These are phyloP conservation scores for Drechslerella coelobrocha DNA, from an alignment of 2,329 filamentous ascomycete genomes.

Conservation along the genomic window DNA sequence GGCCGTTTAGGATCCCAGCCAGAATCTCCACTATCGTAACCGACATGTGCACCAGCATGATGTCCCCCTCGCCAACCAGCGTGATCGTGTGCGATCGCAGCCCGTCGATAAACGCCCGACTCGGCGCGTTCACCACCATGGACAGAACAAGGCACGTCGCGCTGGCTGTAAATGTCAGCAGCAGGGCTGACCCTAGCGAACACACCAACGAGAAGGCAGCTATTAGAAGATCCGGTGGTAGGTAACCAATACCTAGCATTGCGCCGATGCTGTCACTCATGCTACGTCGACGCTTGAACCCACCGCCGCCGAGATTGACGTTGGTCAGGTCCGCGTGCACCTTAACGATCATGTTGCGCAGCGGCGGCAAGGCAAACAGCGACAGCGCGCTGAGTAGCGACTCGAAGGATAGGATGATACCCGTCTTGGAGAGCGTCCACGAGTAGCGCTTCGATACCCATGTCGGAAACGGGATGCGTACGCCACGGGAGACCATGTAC, in stretches of 20 bases:
- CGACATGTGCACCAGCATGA: conserved; percentile 48
- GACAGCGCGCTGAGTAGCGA: conserved; percentile 32
- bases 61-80: conserved; percentile 31
- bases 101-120: conserved; percentile 40
- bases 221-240: conserved; percentile 42
- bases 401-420: conserved; percentile 44
- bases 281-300: background rate
- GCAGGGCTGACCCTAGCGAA: conserved; percentile 11
- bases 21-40: conserved; percentile 45
- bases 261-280: background rate
- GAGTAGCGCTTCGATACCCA: conserved; percentile 46
- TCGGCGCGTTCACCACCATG: conserved; percentile 35
- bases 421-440: conserved; percentile 46
- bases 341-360: conserved; percentile 16
- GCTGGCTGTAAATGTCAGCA: conserved; percentile 23
- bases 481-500: conserved; percentile 31
- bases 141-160: conserved; percentile 22
- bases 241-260: conserved; percentile 8
- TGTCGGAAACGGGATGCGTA: conserved; percentile 44
- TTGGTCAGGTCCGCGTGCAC: background rate
- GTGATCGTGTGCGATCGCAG: conserved; percentile 31
- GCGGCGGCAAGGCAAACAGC: conserved; percentile 22
- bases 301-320: background rate
- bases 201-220: conserved; percentile 20
- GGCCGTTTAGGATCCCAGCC: conserved; percentile 42